Percentiles rank a stretch among this genome's conserved stretches.
These are phyloP conservation scores for Penicillium argentinense DNA, from an alignment of 495 filamentous ascomycete species.

Conservation along the genomic window DNA sequence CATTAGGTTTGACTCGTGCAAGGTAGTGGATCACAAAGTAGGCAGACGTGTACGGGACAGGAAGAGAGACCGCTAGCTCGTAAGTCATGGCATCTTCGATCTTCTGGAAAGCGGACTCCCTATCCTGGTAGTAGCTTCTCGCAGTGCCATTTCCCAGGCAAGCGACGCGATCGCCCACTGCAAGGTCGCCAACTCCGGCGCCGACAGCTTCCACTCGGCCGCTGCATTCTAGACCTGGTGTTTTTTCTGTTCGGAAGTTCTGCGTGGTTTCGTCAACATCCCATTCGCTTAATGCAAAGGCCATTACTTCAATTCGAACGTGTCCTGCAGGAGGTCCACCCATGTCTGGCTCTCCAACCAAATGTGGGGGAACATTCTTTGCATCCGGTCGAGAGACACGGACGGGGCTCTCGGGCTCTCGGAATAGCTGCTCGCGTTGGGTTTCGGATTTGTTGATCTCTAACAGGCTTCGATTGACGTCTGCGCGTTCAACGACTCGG, in stretches of 20 bases:
- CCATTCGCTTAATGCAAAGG: slow-evolving; percentile 40
- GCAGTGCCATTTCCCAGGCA: slow-evolving; percentile 26
- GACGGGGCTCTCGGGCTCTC: slow-evolving; percentile 9
- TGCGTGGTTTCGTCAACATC: slow-evolving; percentile 33
- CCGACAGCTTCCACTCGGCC: slow-evolving; percentile 41
- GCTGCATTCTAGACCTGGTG: slow-evolving; percentile 41
- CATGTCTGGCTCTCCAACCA: slow-evolving; percentile 2
- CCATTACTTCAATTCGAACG: slow-evolving; percentile 30
- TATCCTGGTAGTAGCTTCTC: slow-evolving; percentile 18
- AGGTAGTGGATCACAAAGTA: slow-evolving; percentile 8
- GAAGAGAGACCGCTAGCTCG: slow-evolving; percentile 11
- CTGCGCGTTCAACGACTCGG: slow-evolving; percentile 18
- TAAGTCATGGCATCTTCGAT: slow-evolving; percentile 14
- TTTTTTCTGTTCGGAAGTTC: slow-evolving; percentile 12
- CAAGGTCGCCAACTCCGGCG: slow-evolving; percentile 23
- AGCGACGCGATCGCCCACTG: slow-evolving; percentile 49
- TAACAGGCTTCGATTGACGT: slow-evolving; percentile 9
- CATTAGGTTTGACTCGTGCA: not conserved
- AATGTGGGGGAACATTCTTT: not conserved
- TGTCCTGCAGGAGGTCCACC: slow-evolving; percentile 12
- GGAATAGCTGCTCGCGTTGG: slow-evolving; percentile 11
- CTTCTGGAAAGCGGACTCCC: slow-evolving; percentile 16
- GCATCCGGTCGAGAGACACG: not conserved
- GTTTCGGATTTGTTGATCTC: not conserved
- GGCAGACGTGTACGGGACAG: slow-evolving; percentile 13